These are phyloP conservation scores for Dictyostelium capitatum DNA, from an alignment of 78 protist genomes.

Conservation along the genomic window DNA sequence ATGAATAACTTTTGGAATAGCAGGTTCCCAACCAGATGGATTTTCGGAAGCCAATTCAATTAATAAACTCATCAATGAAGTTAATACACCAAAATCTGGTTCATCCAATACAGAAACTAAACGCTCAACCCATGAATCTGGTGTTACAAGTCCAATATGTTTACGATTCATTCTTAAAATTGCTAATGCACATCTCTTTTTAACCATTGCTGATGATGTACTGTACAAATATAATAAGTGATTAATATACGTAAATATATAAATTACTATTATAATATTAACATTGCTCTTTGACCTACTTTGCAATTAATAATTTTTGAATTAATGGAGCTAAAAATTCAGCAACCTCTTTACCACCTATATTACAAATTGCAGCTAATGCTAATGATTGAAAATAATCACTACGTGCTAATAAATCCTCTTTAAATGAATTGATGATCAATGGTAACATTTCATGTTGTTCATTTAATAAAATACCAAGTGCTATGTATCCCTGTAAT, in stretches of 20 bases:
- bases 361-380: conserved; percentile 94
- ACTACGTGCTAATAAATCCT: conserved; percentile 89
- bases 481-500: conserved; percentile 93
- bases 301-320: conserved; percentile 84
- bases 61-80: conserved; percentile 85
- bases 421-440: conserved; percentile 93
- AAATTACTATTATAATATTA: neutral
- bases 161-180: conserved; percentile 96
- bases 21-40: conserved; percentile 71
- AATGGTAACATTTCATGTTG: conserved; percentile 95
- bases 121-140: conserved; percentile 78
- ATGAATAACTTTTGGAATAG: conserved; percentile 69
- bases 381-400: conserved; percentile 94
- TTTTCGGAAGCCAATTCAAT: conserved; percentile 74
- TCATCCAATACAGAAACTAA: conserved; percentile 88
- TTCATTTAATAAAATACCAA: conserved; percentile 93
- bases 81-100: conserved; percentile 90
- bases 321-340: conserved; percentile 94
- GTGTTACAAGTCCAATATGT: conserved; percentile 62
- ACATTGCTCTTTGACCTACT: conserved; percentile 13
- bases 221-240: conserved; percentile 9
- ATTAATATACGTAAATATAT: neutral
- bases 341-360: conserved; percentile 97
- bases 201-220: conserved; percentile 77
- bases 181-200: conserved; percentile 96